phyloP scores from a whole-genome alignment of 2,329 filamentous ascomycete species.

The Knufia fluminis region DNA sequence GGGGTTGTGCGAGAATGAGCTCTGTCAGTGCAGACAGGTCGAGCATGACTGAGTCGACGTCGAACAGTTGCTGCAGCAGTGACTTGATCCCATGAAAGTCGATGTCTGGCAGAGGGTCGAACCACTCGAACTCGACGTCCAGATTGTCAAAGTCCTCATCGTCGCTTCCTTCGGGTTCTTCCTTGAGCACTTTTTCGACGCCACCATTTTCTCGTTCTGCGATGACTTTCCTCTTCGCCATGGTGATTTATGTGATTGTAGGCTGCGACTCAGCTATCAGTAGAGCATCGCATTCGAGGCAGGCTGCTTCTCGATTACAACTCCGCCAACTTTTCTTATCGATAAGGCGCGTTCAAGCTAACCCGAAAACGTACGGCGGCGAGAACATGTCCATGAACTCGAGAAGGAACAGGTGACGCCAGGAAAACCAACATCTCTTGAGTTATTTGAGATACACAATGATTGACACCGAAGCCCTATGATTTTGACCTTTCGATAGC shows the following conservation, averaged over 20 bases:
- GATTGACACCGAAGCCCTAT: too few relatives aligned
- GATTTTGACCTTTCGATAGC: too few relatives aligned
- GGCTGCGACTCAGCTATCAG: not conserved
- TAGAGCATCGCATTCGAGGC: too few relatives aligned
- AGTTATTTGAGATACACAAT: too few relatives aligned
- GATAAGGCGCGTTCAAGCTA: slow-evolving; percentile 3
- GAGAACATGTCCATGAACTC: too few relatives aligned
- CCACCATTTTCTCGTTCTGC: slow-evolving; percentile 13
- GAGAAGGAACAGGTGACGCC: too few relatives aligned
- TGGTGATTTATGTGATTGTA: slow-evolving; percentile 8
- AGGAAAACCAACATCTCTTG: too few relatives aligned
- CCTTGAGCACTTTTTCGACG: slow-evolving; percentile 8
- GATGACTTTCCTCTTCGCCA: slow-evolving; percentile 22
- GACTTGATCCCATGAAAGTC: slow-evolving; percentile 94
- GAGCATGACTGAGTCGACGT: slow-evolving; percentile 75
- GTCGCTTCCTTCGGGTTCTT: slow-evolving; percentile 22
- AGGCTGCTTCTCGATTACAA: not conserved
- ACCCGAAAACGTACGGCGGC: too few relatives aligned
- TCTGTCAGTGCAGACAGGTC: slow-evolving; percentile 81
- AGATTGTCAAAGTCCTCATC: slow-evolving; percentile 79
- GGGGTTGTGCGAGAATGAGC: slow-evolving; percentile 74
- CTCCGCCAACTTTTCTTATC: not conserved
- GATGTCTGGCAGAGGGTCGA: slow-evolving; percentile 79
- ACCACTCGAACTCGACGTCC: slow-evolving; percentile 97
- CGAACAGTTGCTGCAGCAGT: slow-evolving; percentile 82